Evolutionary conservation across 2,329 filamentous ascomycete species (phyloP).

Genomic region (Dactylellina haptotyla): DNA sequence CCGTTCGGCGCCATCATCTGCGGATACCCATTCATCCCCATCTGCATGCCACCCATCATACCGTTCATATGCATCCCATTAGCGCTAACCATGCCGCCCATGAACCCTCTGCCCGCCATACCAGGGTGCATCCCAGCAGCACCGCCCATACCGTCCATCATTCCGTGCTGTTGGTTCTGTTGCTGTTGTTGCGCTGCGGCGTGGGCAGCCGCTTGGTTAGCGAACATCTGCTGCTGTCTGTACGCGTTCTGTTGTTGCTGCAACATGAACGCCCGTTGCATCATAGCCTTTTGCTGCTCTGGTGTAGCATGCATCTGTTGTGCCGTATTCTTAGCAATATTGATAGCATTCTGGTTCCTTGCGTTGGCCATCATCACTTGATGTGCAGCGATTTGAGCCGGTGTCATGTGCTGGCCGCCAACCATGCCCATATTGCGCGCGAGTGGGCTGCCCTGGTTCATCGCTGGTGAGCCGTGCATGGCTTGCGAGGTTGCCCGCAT

Average conservation of each 20-base stretch:
- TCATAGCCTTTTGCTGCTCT: conserved; percentile 50
- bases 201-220: conserved; percentile 28
- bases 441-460: conserved; percentile 50
- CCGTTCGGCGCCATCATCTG: conserved; percentile 54
- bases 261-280: conserved; percentile 46
- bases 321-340: conserved; percentile 35
- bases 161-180: conserved; percentile 41
- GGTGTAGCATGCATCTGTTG: conserved; percentile 48
- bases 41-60: conserved; percentile 41
- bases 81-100: conserved; percentile 21
- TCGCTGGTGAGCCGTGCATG: conserved; percentile 44
- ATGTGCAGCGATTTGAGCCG: conserved; percentile 35
- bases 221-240: conserved; percentile 34
- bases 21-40: conserved; percentile 46
- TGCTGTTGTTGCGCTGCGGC: conserved; percentile 33
- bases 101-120: conserved; percentile 40
- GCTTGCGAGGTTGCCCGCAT: conserved; percentile 42
- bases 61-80: conserved; percentile 49
- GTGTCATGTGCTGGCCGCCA: conserved; percentile 31
- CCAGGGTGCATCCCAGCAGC: conserved; percentile 32
- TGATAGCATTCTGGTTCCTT: conserved; percentile 43
- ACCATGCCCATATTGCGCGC: conserved; percentile 42
- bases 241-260: conserved; percentile 34
- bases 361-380: conserved; percentile 54
- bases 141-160: conserved; percentile 46